Evolutionary conservation across 1,284 basidiomycete genomes (phyloP), one percentile per base, ranked within the genome.

Genomic region (Lignosus rhinocerotis): DNA sequence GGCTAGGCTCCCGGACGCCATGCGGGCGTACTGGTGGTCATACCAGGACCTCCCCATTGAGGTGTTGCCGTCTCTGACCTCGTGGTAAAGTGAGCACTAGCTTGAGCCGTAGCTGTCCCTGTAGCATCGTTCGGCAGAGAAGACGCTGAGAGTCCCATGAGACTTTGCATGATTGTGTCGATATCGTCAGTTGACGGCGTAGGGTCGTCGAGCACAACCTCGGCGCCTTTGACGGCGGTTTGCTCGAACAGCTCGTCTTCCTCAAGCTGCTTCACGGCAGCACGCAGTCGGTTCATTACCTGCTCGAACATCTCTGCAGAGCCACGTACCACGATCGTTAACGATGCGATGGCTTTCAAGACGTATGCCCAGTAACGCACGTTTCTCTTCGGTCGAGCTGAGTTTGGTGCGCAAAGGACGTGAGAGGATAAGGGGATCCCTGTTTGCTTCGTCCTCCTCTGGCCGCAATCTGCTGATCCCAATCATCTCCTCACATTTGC

Each of bases 161-260:
- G 84, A 66, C 80, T 82, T 36, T 75, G 78, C 82, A 91, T 83
- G 62, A 91, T 79, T 11, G 70, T 67, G 68, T 88, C 86, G 51
- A 90, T 77, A 60, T 87, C 80, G 39, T 75, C 75, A 11, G 55
- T 62, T 11, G 86, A 78, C 12, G 79, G 77, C 1, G 83, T 79
- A 43, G 80, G 78, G 6, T 75, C 75, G 55, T 85, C 82, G 41
- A 81, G 66, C 30, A 76, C 78, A 41, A 81, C 77, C 58, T 78
- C 80, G 4, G 85, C 83, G 52, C 83, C 81, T 42, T 78, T 80
- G 30, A 82, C 72, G n/a, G 86, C 70, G 25, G 78, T 80, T 56
- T 82, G 80, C 62, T 88, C 86, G 63, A 87, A 84, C 19, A 84
- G 69, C 47, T 87, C 86, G 61, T 89, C 80, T 47, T 89, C 86